phyloP scores from a whole-genome alignment of 768 basidiomycete genomes.

The Chlorophyllum brunneum region DNA sequence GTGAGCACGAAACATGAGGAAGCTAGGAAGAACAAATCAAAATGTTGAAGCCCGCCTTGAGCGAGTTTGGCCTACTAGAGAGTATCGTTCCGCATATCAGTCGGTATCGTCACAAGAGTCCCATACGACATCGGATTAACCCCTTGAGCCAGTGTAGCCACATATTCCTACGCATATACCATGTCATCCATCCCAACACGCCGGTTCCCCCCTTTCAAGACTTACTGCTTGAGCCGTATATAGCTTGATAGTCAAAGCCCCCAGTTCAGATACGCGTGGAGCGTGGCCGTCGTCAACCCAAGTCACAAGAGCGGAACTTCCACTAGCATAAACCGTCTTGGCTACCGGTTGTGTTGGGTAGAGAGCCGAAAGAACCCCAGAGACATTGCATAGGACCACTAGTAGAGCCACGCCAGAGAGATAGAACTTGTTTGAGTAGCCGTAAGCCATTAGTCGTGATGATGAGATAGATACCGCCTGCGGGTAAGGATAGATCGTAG shows the following conservation, averaged over 20 bases:
- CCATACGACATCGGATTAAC: neutral
- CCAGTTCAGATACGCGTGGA: slow-evolving; percentile 41
- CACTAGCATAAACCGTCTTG: slow-evolving; percentile 40
- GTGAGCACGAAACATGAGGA: neutral
- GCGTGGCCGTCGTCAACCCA: slow-evolving; percentile 47
- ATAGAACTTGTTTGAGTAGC: slow-evolving; percentile 20
- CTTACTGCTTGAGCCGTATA: slow-evolving; percentile 40
- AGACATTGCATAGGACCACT: neutral
- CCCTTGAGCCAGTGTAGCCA: slow-evolving; percentile 4
- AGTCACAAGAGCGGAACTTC: slow-evolving; percentile 34
- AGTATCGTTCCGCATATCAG: slow-evolving; percentile 6
- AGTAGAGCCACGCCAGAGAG: slow-evolving; percentile 17
- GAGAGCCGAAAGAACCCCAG: slow-evolving; percentile 29
- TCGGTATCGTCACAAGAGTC: neutral
- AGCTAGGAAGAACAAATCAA: neutral
- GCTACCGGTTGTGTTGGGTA: slow-evolving; percentile 50
- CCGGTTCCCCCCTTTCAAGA: too few relatives aligned
- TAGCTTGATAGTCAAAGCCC: slow-evolving; percentile 41
- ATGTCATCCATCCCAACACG: neutral
- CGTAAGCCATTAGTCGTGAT: neutral
- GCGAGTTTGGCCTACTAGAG: slow-evolving; percentile 1
- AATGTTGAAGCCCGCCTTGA: neutral
- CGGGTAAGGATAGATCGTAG: neutral
- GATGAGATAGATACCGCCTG: slow-evolving; percentile 3
- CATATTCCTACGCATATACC: slow-evolving; percentile 7